Percentiles rank a stretch among this genome's conserved stretches.
Conservation (phyloP, 169 alveolate genomes). For the Plasmodium gaboni region DNA sequence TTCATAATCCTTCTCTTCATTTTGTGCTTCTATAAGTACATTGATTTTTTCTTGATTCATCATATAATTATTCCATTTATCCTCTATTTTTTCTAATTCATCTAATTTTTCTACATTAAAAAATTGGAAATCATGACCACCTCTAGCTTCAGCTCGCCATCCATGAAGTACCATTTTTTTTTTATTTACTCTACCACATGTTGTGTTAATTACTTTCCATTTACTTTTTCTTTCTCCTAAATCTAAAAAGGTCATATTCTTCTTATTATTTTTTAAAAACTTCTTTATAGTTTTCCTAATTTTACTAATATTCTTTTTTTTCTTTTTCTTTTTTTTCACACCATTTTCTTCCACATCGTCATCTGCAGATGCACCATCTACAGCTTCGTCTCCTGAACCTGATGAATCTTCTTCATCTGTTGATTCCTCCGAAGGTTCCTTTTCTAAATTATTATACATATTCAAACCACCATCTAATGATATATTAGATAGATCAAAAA, state of each 20-base stretch:
- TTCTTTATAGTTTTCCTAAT: constrained; percentile 69
- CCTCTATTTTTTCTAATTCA: constrained; percentile 66
- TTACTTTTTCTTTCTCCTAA: constrained; percentile 90
- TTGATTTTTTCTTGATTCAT: constrained; percentile 55
- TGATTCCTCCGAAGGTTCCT: constrained; percentile 42
- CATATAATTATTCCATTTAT: constrained; percentile 46
- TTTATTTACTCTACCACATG: constrained; percentile 70
- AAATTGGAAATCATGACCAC: constrained; percentile 95
- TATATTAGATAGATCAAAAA: constrained; percentile 81
- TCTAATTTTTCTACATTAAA: constrained; percentile 84
- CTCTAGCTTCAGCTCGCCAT: constrained; percentile 93
- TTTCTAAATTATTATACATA: constrained; percentile 80
- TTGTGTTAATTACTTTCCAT: constrained; percentile 84
- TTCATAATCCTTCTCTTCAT: constrained; percentile 75
- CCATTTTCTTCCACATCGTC: neutral
- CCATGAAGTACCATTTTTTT: constrained; percentile 85
- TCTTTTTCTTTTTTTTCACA: constrained; percentile 13
- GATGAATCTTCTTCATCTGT: constrained; percentile 67
- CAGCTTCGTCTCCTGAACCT: constrained; percentile 30
- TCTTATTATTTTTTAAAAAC: constrained; percentile 45
- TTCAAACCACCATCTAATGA: constrained; percentile 86
- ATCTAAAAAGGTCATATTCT: constrained; percentile 80
- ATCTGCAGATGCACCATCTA: constrained; percentile 2
- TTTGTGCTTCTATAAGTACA: constrained; percentile 75
- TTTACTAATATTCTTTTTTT: constrained; percentile 31